A percentile compares a stretch with the other conserved stretches of the same genome.
Conservation (phyloP, 2,329 filamentous ascomycete genomes). For the Mycocentrospora acerina region DNA sequence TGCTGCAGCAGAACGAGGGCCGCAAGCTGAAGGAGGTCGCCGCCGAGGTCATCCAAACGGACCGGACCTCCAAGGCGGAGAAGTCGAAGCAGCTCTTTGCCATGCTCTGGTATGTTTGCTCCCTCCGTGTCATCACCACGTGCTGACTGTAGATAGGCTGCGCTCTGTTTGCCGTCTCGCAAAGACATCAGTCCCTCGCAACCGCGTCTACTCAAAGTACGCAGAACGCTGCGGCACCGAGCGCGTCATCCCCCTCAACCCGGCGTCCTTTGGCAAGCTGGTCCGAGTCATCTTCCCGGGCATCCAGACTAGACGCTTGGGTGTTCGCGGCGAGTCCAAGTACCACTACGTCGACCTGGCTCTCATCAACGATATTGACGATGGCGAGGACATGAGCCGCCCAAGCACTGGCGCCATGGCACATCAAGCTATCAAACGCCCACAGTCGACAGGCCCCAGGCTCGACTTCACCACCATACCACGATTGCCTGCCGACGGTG, state of each 20-base stretch:
- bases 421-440: slow-evolving; percentile 31
- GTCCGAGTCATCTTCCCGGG: slow-evolving; percentile 95
- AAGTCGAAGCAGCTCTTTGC: slow-evolving; percentile 83
- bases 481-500: slow-evolving; percentile 51
- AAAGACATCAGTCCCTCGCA: slow-evolving; percentile 85
- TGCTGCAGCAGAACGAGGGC: slow-evolving; percentile 69
- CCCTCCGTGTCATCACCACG: neutral
- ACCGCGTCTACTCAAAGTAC: slow-evolving; percentile 93
- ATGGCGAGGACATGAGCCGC: slow-evolving; percentile 25
- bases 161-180: slow-evolving; percentile 69
- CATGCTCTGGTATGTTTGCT: slow-evolving; percentile 72
- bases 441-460: slow-evolving; percentile 33
- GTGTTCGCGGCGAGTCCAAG: slow-evolving; percentile 94
- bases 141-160: slow-evolving; percentile 59
- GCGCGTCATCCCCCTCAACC: slow-evolving; percentile 91
- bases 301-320: slow-evolving; percentile 86
- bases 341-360: slow-evolving; percentile 78
- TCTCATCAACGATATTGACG: slow-evolving; percentile 48
- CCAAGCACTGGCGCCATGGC: slow-evolving; percentile 22
- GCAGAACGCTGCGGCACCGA: slow-evolving; percentile 90
- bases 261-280: slow-evolving; percentile 95
- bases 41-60: slow-evolving; percentile 73
- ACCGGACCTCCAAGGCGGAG: slow-evolving; percentile 78
- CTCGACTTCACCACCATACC: slow-evolving; percentile 46
- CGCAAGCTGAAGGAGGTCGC: slow-evolving; percentile 72